phyloP scores from a whole-genome alignment of 2,329 filamentous ascomycete species.

The Fusarium anguioides region DNA sequence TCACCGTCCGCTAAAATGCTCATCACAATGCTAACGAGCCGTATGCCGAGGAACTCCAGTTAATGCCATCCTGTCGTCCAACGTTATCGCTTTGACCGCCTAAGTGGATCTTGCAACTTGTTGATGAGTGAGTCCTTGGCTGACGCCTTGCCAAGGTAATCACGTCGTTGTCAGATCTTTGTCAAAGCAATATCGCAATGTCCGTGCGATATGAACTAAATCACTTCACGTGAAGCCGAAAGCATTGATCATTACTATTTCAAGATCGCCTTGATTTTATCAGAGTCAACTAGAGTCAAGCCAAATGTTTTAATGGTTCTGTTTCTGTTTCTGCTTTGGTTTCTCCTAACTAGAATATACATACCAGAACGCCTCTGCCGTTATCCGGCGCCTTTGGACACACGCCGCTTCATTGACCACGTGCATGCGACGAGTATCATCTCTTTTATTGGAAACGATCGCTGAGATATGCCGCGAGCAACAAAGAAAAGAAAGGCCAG shows the following conservation, averaged over 20 bases:
- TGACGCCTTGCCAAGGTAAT: neutral
- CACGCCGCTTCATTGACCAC: constrained; percentile 13
- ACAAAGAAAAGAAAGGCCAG: neutral
- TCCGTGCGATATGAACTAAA: neutral
- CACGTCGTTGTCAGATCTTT: neutral
- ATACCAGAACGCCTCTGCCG: constrained; percentile 10
- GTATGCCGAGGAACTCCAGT: neutral
- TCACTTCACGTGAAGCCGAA: neutral
- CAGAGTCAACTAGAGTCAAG: neutral
- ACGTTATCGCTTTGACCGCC: neutral
- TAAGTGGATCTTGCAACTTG: neutral
- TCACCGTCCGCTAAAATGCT: constrained; percentile 20
- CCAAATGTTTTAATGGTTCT: neutral
- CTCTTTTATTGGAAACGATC: constrained; percentile 12
- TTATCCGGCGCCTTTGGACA: neutral
- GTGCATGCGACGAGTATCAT: constrained; percentile 26
- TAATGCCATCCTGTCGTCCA: neutral
- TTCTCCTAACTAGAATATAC: no score
- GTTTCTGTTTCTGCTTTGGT: neutral
- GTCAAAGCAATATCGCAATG: neutral
- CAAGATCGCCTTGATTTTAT: neutral
- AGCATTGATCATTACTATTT: neutral
- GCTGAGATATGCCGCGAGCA: constrained; percentile 28
- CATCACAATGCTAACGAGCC: constrained; percentile 3
- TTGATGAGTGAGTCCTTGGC: neutral